phyloP scores from a whole-genome alignment of 2,329 filamentous ascomycete genomes.

The Fusarium sublunatum region DNA sequence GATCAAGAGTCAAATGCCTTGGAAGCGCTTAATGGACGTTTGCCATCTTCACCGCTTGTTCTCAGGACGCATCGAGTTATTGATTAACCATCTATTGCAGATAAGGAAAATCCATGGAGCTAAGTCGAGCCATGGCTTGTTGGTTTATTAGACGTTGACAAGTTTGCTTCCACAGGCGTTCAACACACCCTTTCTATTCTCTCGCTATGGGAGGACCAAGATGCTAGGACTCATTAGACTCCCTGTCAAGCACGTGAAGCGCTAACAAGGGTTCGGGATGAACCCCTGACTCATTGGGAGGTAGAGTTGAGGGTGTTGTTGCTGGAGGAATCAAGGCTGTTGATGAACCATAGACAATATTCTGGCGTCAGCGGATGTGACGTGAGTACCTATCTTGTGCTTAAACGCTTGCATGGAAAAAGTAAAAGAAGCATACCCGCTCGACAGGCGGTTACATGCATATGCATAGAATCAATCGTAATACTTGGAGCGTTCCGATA shows the following conservation, averaged over 20 bases:
- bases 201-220: not conserved
- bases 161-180: constrained; percentile 4
- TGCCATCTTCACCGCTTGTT: constrained; percentile 16
- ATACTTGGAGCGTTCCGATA: constrained; percentile 27
- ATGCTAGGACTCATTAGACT: constrained; percentile 3
- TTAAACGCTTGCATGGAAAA: not conserved
- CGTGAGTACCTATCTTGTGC: too few species aligned
- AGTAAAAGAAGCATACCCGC: not conserved
- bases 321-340: constrained; percentile 13
- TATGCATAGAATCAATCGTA: constrained; percentile 29
- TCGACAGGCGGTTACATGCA: constrained; percentile 22
- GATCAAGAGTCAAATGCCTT: constrained; percentile 1
- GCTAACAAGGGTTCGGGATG: constrained; percentile 12
- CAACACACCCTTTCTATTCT: constrained; percentile 6
- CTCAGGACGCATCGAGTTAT: not conserved
- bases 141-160: not conserved
- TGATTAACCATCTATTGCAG: constrained; percentile 1
- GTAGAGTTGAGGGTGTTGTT: constrained; percentile 18
- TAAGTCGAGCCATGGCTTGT: not conserved
- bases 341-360: not conserved
- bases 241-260: constrained; percentile 25
- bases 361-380: not conserved
- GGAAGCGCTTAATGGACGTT: constrained; percentile 3
- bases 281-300: constrained; percentile 19
- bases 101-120: constrained; percentile 1